phyloP scores from a whole-genome alignment of 805 yeast genomes.

The Yarrowia sp. region DNA sequence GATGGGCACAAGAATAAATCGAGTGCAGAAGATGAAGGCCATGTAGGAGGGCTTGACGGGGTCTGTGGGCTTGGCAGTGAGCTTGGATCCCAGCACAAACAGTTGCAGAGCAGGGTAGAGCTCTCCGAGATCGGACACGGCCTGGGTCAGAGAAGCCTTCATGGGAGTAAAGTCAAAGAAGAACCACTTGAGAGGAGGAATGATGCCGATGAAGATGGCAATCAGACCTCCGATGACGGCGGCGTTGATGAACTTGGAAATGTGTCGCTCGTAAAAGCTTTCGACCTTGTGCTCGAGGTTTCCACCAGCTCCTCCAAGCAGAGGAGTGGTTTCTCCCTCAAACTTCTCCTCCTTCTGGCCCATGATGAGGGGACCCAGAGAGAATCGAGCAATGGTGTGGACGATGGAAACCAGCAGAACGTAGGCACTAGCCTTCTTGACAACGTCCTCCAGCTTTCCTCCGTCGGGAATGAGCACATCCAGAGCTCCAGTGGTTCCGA shows the following conservation, averaged over 20 bases:
- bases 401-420: conserved; percentile 27
- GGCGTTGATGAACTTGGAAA: conserved; percentile 27
- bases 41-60: conserved; percentile 27
- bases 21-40: conserved; percentile 14
- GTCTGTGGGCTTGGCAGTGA: conserved; percentile 25
- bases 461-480: conserved; percentile 28
- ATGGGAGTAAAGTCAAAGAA: conserved; percentile 27
- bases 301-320: conserved; percentile 1
- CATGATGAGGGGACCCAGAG: conserved; percentile 29
- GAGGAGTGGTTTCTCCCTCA: conserved; percentile 20
- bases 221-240: conserved; percentile 29
- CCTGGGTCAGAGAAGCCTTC: conserved; percentile 27
- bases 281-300: background rate
- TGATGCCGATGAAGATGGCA: conserved; percentile 30
- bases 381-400: conserved; percentile 29
- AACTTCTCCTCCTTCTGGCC: conserved; percentile 20
- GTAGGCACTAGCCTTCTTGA: conserved; percentile 30
- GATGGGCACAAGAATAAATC: conserved; percentile 28
- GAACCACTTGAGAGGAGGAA: conserved; percentile 30
- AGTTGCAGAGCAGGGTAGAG: conserved; percentile 31
- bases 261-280: conserved; percentile 10
- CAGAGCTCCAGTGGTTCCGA: conserved; percentile 27
- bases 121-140: conserved; percentile 29
- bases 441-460: conserved; percentile 16
- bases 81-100: conserved; percentile 30